These are phyloP conservation scores for Pleurozium schreberi DNA, from an alignment of 225 moss, liverwort and hornwort species.

Conservation along the genomic window DNA sequence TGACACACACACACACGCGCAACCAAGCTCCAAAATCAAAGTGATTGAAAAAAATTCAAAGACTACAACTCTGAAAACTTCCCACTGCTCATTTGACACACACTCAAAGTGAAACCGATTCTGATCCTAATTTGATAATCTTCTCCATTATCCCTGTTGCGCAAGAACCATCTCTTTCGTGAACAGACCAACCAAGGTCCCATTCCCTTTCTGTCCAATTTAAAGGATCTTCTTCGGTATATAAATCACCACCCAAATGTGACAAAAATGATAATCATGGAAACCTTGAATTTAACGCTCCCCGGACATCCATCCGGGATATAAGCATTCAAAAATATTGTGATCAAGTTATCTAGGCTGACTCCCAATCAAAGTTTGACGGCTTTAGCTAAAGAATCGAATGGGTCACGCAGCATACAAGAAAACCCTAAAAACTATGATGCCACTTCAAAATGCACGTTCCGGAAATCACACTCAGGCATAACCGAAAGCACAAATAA, in stretches of 20 bases:
- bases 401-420: not conserved
- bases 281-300: not conserved
- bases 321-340: not conserved
- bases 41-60: not conserved
- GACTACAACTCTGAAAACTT: not conserved
- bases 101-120: not conserved
- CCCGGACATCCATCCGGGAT: not conserved
- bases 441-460: not conserved
- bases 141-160: not conserved
- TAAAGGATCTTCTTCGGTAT: not conserved
- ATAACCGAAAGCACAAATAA: not conserved
- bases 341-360: not conserved
- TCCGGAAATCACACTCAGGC: not conserved
- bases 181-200: not conserved
- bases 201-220: not conserved
- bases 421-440: not conserved
- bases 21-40: not conserved
- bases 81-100: not conserved
- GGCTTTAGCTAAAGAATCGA: not conserved
- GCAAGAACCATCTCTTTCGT: not conserved
- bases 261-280: not conserved
- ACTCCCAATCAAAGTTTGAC: not conserved
- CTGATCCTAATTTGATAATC: not conserved
- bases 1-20: not conserved
- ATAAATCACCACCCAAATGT: not conserved